A percentile compares a stretch with the other conserved stretches of the same genome.
Conservation (phyloP, 306 rosid species). For the Ziziphus jujuba region DNA sequence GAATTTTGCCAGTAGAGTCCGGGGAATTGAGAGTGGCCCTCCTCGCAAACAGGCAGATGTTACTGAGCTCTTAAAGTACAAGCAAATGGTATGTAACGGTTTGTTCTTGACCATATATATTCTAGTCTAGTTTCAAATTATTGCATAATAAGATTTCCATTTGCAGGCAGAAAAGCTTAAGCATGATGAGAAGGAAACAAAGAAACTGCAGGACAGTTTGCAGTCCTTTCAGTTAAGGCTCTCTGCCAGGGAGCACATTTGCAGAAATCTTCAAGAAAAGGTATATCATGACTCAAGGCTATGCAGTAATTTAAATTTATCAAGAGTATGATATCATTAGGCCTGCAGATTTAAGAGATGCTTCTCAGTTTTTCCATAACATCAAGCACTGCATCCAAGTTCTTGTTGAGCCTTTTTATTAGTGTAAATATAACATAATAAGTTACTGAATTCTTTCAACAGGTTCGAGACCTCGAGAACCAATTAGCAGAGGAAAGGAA, state of each 20-base stretch:
- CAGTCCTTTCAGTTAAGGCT: constrained; percentile 71
- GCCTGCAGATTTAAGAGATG: background rate
- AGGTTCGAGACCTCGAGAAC: constrained; percentile 94
- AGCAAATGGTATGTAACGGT: constrained; percentile 77
- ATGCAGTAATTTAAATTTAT: background rate
- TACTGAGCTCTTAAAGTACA: constrained; percentile 74
- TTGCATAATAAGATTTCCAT: constrained; percentile 14
- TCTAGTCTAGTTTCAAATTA: constrained; percentile 3
- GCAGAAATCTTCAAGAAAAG: constrained; percentile 89
- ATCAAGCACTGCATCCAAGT: background rate
- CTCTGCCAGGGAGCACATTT: constrained; percentile 73
- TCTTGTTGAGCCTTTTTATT: background rate
- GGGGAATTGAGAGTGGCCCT: constrained; percentile 87
- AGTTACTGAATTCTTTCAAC: constrained; percentile 16
- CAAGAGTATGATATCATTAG: background rate
- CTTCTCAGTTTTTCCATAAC: background rate
- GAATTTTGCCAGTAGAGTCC: constrained; percentile 89
- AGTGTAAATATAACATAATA: background rate
- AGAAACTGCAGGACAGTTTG: constrained; percentile 72
- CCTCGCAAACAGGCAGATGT: constrained; percentile 90
- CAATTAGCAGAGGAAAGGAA: constrained; percentile 86
- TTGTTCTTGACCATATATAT: background rate
- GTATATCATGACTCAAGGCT: constrained; percentile 30
- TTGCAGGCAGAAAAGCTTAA: constrained; percentile 80
- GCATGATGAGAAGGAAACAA: constrained; percentile 89